Evolutionary conservation across 306 rosid species (phyloP).

Genomic region (Vicia faba): DNA sequence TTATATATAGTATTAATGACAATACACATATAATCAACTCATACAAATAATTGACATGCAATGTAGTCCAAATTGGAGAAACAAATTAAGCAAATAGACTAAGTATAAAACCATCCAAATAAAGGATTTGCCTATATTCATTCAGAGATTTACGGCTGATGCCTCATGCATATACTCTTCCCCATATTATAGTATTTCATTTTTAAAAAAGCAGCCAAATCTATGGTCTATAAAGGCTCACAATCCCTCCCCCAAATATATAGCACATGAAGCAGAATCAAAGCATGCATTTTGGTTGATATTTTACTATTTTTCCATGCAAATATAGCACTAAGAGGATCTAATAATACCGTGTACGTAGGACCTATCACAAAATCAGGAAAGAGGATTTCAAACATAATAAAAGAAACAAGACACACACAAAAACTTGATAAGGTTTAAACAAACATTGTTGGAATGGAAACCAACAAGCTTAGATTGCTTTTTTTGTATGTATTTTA

Average conservation of each 20-base stretch:
- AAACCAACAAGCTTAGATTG: slow-evolving; percentile 38
- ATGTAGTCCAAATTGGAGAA: neutral
- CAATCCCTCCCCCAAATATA: slow-evolving; percentile 13
- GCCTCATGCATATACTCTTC: neutral
- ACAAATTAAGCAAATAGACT: neutral
- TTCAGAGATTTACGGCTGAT: neutral
- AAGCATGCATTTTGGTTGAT: slow-evolving; percentile 14
- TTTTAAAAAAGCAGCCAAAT: neutral
- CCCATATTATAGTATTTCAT: neutral
- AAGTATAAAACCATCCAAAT: neutral
- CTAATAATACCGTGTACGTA: slow-evolving; percentile 13
- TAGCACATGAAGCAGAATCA: slow-evolving; percentile 14
- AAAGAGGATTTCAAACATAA: slow-evolving; percentile 1
- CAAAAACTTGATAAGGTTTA: neutral
- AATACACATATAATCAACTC: neutral
- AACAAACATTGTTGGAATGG: slow-evolving; percentile 24
- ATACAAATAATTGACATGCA: neutral
- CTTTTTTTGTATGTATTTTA: slow-evolving; percentile 30
- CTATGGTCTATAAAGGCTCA: slow-evolving; percentile 5
- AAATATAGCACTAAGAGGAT: neutral
- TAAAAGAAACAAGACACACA: slow-evolving; percentile 21
- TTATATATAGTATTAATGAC: neutral
- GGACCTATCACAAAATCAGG: slow-evolving; percentile 26
- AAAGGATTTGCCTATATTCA: neutral
- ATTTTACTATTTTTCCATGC: neutral